Percentiles rank a stretch among this genome's conserved stretches.
These are phyloP conservation scores for Salvia miltiorrhiza DNA, from an alignment of 257 asterid species.

Conservation along the genomic window DNA sequence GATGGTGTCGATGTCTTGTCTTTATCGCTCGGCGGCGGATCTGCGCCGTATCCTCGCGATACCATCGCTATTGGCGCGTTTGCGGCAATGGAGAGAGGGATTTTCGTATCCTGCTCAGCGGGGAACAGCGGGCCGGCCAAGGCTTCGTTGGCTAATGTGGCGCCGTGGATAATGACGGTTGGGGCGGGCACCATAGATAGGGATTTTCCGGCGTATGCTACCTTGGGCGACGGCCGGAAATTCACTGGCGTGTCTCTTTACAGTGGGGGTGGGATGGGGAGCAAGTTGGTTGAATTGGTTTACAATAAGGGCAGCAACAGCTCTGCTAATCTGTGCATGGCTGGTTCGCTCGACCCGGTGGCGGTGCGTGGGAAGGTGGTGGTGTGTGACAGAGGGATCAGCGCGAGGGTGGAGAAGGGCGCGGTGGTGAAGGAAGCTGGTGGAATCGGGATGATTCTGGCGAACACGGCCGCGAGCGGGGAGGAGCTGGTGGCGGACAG, in stretches of 20 bases:
- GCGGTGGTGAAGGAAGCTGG: conserved; percentile 50
- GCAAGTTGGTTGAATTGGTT: conserved; percentile 34
- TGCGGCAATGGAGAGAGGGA: conserved; percentile 70
- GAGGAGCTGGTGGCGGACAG: conserved; percentile 65
- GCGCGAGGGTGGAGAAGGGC: conserved; percentile 51
- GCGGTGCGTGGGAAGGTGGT: conserved; percentile 55
- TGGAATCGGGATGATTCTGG: conserved; percentile 57
- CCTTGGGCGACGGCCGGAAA: conserved; percentile 40
- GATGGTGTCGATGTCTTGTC: conserved; percentile 75
- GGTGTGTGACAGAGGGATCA: conserved; percentile 53
- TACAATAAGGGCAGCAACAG: conserved; percentile 28
- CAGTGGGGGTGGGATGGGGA: conserved; percentile 48
- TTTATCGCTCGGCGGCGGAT: conserved; percentile 53
- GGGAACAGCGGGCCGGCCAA: conserved; percentile 54
- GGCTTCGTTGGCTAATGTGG: conserved; percentile 44
- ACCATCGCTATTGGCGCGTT: conserved; percentile 56
- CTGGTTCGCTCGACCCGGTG: conserved; percentile 39
- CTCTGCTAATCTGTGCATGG: conserved; percentile 41
- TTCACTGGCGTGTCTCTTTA: conserved; percentile 49
- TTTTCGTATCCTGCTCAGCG: conserved; percentile 59
- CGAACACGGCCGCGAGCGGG: conserved; percentile 58
- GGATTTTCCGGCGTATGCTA: conserved; percentile 49
- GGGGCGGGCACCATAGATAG: conserved; percentile 73
- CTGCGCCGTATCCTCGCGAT: conserved; percentile 39
- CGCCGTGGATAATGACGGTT: conserved; percentile 77